These are phyloP conservation scores for Flaveria trinervia DNA, from an alignment of 129 eudicot species.

Conservation along the genomic window DNA sequence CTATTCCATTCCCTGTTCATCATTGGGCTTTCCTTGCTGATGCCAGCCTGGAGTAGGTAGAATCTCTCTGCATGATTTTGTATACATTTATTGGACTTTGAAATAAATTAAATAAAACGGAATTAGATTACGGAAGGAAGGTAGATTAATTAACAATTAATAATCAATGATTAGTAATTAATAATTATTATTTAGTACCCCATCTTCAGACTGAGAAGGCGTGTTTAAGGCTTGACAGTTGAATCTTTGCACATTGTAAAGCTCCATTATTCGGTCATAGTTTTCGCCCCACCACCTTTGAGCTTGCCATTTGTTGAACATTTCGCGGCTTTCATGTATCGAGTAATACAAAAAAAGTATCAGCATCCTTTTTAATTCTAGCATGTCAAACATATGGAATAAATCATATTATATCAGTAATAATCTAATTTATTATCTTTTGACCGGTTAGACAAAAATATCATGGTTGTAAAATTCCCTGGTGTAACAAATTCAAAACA, in stretches of 20 bases:
- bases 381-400: not conserved
- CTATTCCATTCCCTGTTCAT: conserved; percentile 88
- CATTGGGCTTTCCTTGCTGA: conserved; percentile 89
- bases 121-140: not conserved
- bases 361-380: conserved; percentile 18
- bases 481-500: not conserved
- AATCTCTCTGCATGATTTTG: conserved; percentile 68
- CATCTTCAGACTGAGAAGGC: conserved; percentile 80
- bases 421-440: not conserved
- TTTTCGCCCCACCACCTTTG: conserved; percentile 98
- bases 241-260: conserved; percentile 87
- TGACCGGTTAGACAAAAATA: not conserved
- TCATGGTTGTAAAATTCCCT: not conserved
- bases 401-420: not conserved
- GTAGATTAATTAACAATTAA: not conserved
- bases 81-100: not conserved
- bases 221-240: conserved; percentile 84
- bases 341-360: conserved; percentile 16
- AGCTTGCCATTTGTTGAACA: conserved; percentile 98
- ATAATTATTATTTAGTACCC: conserved; percentile 44
- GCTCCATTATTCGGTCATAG: conserved; percentile 90
- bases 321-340: conserved; percentile 68
- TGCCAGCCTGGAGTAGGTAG: conserved; percentile 77
- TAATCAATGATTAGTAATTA: not conserved
- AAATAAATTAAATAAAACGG: not conserved